Base-by-base conservation (phyloP, 116 monocot genomes). In the Trichopus zeylanicus region DNA sequence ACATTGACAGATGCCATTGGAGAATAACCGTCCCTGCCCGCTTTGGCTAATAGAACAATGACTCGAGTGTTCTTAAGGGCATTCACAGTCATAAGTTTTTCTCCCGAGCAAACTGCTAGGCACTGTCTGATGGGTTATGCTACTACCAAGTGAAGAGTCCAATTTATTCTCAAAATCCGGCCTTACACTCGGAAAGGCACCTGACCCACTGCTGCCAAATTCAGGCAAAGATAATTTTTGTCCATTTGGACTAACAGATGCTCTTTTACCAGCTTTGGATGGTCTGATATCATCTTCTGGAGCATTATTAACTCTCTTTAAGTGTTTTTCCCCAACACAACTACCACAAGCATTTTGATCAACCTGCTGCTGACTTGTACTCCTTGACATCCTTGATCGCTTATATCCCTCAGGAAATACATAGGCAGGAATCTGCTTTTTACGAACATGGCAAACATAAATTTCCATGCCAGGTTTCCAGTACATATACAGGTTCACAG, bases 401-500 rank as follows among this genome's bases (percentile, higher is more conserved):
- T 66, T 84, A 32, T 81, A 82, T 10, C 97, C 97, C 59, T 84
- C 84, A 10, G 91, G 91, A 69, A 91, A 80, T 10, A 98, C 88
- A 74, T 73, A 98, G 10, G 75, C 64, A 26, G 98, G 98, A 67
- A 98, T 91, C 55, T 88, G 84, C 82, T 73, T 91, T 56, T 80
- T 72, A n/a, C 82, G 84, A 62, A 91, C 87, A 83, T 98, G 98
- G 57, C 87, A 88, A 52, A 98, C 88, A 64, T 66, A 73, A 1
- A 98, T 77, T 54, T 98, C 88, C 98, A 98, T 98, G 6, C 91
- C 85, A 2, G 85, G 98, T 53, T 87, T 98, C 91, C 91, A 98
- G 38, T 70, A 98, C 69, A 75, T 20, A 13, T 22, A 3, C 81
- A 81, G 77, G 68, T 78, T 82, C 7, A 98, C 82, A 2, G 81